Evolutionary conservation across 371 early-diverging fungal genomes (phyloP), one percentile per base, ranked within the genome.

Genomic region (Phascolomyces articulosus): DNA sequence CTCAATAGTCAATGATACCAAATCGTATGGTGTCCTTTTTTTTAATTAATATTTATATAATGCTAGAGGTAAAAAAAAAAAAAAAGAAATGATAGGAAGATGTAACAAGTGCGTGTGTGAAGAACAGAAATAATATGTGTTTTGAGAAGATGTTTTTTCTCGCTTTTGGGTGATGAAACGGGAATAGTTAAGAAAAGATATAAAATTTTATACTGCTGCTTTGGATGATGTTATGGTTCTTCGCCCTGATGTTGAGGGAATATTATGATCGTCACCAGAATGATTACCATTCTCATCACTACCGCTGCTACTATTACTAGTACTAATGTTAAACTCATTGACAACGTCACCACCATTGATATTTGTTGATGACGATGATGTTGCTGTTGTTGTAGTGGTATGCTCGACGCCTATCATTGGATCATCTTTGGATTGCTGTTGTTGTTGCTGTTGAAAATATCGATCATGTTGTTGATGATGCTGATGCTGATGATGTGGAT

Each of bases 391-490:
- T 4, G 41, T 41, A 3, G 41, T 15, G 8, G 41, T 58, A 23
- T 20, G 27, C 27, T 55, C 63, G 4, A 62, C 55, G 18, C 63
- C 63, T 26, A 31, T 55, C 63, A 62, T 62, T 23, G 63, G 63
- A 31, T 62, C 63, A 31, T 55, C 55, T 28, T 53, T 40, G 15
- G 47, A 8, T 10, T 58, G 58, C n/a, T 21, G 34, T 34, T 34
- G 58, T 31, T 21, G 34, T 34, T 34, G 34, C 11, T 6, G 6
- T 34, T 34, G 58, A 40, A 58, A 40, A 23, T 41, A 44, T 47
- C 60, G 60, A 27, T 47, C 47, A 18, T 57, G 20, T 38, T 38
- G 38, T 38, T n/a, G 6, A 34, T 34, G 34, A 34, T 34, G 31
- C 3, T 31, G 31, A 31, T 31, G 31, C 3, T 31, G 31, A 31